Conservation (phyloP, 2,329 filamentous ascomycete genomes). For the Paraphoma sp. region DNA sequence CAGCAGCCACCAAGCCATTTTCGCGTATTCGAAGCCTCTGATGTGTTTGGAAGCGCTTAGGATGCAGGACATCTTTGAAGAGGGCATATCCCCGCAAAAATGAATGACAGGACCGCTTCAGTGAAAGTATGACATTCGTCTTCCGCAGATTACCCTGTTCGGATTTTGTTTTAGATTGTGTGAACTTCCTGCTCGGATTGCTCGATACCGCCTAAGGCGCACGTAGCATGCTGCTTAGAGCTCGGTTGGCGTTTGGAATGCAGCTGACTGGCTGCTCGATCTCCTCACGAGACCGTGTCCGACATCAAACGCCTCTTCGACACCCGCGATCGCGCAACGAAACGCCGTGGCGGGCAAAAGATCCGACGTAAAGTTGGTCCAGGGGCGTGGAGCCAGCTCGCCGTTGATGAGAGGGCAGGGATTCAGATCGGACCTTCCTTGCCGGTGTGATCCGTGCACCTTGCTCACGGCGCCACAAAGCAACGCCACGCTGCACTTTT, state of each 20-base stretch:
- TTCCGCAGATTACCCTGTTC: not conserved
- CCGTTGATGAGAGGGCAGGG: constrained; percentile 20
- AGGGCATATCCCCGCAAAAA: constrained; percentile 12
- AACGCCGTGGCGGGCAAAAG: constrained; percentile 5
- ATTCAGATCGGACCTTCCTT: constrained; percentile 27
- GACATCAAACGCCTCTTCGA: not conserved
- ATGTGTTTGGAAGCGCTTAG: not conserved
- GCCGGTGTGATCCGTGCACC: constrained; percentile 18
- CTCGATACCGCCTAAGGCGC: constrained; percentile 8
- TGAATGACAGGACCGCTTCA: constrained; percentile 6
- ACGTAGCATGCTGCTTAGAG: constrained; percentile 6
- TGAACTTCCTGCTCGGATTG: constrained; percentile 1
- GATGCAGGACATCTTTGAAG: constrained; percentile 4
- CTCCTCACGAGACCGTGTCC: constrained; percentile 8
- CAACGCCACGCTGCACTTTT: constrained; percentile 38
- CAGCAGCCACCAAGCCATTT: constrained; percentile 13
- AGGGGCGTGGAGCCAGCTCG: constrained; percentile 19
- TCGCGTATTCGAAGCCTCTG: constrained; percentile 10
- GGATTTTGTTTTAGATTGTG: not conserved
- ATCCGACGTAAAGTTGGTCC: constrained; percentile 15
- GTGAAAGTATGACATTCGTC: not conserved
- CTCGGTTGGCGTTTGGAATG: constrained; percentile 26
- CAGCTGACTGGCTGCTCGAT: constrained; percentile 17
- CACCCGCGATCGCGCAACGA: constrained; percentile 9
- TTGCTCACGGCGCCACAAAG: constrained; percentile 30